A percentile compares a stretch with the other conserved stretches of the same genome.
Conservation (phyloP, 2,329 filamentous ascomycete species). For the Celoporthe dispersa region DNA sequence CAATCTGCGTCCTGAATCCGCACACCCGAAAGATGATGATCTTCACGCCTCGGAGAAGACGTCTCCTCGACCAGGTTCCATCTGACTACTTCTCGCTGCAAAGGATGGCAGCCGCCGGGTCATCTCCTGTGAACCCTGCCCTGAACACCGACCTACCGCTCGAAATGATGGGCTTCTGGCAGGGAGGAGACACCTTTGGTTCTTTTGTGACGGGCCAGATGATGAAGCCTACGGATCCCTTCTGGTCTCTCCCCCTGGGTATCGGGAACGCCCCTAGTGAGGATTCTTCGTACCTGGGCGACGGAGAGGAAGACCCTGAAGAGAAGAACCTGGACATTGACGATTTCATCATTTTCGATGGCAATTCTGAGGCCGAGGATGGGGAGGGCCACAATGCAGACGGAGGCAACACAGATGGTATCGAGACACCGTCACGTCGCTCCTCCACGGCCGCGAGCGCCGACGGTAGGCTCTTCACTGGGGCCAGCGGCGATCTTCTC, state of each 20-base stretch:
- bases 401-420: constrained; percentile 50
- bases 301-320: constrained; percentile 62
- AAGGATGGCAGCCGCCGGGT: constrained; percentile 31
- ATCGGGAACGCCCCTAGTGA: constrained; percentile 53
- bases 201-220: constrained; percentile 66
- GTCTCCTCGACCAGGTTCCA: constrained; percentile 48
- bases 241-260: constrained; percentile 51
- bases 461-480: constrained; percentile 47
- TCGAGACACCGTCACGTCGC: constrained; percentile 56
- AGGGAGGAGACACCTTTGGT: constrained; percentile 71
- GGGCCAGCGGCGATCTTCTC: constrained; percentile 56
- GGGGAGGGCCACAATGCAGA: constrained; percentile 52
- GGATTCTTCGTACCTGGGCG: constrained; percentile 41
- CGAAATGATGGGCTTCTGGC: constrained; percentile 61
- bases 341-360: constrained; percentile 73
- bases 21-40: constrained; percentile 66
- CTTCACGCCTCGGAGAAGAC: constrained; percentile 58
- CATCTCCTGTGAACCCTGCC: background rate
- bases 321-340: constrained; percentile 69
- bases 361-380: constrained; percentile 63
- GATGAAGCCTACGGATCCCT: constrained; percentile 40
- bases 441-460: constrained; percentile 47
- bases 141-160: background rate
- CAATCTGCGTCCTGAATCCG: constrained; percentile 62
- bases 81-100: constrained; percentile 47